A percentile compares a stretch with the other conserved stretches of the same genome.
These are phyloP conservation scores for Phytophthora pistaciae DNA, from an alignment of 352 stramenopile genomes.

Conservation along the genomic window DNA sequence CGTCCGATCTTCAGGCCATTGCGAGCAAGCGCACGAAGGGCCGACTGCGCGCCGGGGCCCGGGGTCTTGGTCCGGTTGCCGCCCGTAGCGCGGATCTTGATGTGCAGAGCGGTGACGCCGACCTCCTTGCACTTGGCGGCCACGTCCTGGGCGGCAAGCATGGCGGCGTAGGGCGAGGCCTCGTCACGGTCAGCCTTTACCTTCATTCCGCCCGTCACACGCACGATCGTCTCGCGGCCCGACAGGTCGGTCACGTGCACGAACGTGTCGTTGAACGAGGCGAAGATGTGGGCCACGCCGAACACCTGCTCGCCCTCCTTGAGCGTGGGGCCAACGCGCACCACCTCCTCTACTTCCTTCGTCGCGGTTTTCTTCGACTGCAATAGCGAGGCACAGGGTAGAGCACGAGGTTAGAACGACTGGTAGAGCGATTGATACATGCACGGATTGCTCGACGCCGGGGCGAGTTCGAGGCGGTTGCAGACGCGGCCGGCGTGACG, in stretches of 20 bases:
- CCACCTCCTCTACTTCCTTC: slow-evolving; percentile 94
- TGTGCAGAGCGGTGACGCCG: slow-evolving; percentile 99
- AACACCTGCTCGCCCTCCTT: slow-evolving; percentile 99
- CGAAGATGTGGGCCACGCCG: slow-evolving; percentile 99
- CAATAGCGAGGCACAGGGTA: neutral
- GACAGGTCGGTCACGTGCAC: slow-evolving; percentile 99
- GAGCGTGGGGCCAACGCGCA: slow-evolving; percentile 93
- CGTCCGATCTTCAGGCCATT: slow-evolving; percentile 99
- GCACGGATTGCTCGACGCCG: neutral
- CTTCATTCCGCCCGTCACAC: slow-evolving; percentile 99
- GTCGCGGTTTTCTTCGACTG: slow-evolving; percentile 89
- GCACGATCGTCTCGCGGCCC: slow-evolving; percentile 99
- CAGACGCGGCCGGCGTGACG: slow-evolving; percentile 6
- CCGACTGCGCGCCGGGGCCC: slow-evolving; percentile 98
- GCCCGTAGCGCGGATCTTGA: slow-evolving; percentile 99
- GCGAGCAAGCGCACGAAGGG: slow-evolving; percentile 98
- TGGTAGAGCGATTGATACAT: neutral
- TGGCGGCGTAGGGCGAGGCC: slow-evolving; percentile 99
- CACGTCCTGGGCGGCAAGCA: slow-evolving; percentile 99
- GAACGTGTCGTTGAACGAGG: slow-evolving; percentile 99
- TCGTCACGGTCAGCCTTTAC: slow-evolving; percentile 99
- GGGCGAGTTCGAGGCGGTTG: neutral
- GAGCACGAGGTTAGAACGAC: neutral
- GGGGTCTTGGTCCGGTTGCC: slow-evolving; percentile 99
- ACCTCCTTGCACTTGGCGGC: slow-evolving; percentile 97